phyloP scores from a whole-genome alignment of 345 rosid genomes.

The Eucalyptus dawsonii region DNA sequence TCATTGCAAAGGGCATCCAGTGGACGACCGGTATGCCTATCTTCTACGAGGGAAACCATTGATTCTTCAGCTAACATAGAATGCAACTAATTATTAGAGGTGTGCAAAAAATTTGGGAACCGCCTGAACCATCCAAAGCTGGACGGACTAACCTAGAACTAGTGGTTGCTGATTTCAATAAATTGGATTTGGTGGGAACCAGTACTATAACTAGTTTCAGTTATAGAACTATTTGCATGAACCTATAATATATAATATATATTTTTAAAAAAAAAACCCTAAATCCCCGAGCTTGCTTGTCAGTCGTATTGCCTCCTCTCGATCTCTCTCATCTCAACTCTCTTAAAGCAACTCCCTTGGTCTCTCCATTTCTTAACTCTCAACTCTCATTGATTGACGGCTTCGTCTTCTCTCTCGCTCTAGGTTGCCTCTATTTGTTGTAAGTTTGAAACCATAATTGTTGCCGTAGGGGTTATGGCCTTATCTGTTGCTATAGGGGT shows the following conservation, averaged over 20 bases:
- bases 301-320: background rate
- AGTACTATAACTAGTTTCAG: no score
- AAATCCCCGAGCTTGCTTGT: background rate
- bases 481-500: background rate
- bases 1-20: background rate
- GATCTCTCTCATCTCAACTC: background rate
- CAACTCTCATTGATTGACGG: background rate
- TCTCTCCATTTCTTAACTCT: background rate
- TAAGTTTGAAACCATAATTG: background rate
- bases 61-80: background rate
- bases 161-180: background rate
- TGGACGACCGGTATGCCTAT: background rate
- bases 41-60: background rate
- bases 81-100: background rate
- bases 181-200: no score
- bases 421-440: background rate
- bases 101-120: background rate
- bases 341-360: background rate
- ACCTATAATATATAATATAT: background rate
- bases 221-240: no score
- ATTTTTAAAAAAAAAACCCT: background rate
- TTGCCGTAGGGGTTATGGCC: background rate
- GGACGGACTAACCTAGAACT: fast-evolving
- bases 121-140: fast-evolving
- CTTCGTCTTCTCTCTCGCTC: fast-evolving